Percentiles rank a stretch among this genome's conserved stretches.
These are phyloP conservation scores for Populus hybrid DNA, from an alignment of 441 rosid genomes.

Conservation along the genomic window DNA sequence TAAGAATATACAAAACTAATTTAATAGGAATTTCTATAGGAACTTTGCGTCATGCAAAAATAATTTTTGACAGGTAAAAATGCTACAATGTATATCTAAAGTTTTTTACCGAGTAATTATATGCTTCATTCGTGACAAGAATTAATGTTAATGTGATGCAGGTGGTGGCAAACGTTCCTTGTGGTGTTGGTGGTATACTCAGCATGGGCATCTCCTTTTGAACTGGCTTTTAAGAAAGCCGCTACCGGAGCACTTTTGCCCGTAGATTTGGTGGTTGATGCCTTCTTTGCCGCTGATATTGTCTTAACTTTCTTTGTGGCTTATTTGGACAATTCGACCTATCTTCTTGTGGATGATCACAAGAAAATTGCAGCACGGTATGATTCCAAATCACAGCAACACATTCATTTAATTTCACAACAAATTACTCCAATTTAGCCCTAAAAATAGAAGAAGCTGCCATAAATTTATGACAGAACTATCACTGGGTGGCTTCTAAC, in stretches of 20 bases:
- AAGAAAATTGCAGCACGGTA: constrained; percentile 66
- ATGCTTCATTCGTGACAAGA: not conserved
- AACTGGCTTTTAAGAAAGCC: constrained; percentile 64
- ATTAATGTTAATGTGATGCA: constrained; percentile 17
- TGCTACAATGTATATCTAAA: too few species aligned
- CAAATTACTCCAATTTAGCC: not conserved
- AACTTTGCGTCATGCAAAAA: too few species aligned
- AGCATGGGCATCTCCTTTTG: constrained; percentile 87
- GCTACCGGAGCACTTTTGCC: constrained; percentile 45
- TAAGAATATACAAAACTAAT: too few species aligned
- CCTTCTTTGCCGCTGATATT: constrained; percentile 74
- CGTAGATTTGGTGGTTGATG: constrained; percentile 73
- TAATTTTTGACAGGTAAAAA: too few species aligned
- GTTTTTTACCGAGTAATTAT: too few species aligned
- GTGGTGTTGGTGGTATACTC: constrained; percentile 74
- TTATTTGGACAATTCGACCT: constrained; percentile 69
- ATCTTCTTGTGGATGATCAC: constrained; percentile 77
- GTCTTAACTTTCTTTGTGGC: constrained; percentile 82
- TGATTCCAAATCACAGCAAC: not conserved
- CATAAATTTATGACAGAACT: too few species aligned
- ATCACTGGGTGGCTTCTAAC: too few species aligned
- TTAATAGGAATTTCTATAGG: too few species aligned
- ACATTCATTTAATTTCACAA: not conserved
- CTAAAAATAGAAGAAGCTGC: too few species aligned
- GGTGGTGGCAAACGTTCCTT: constrained; percentile 78